Base-by-base conservation (phyloP, 2,329 filamentous ascomycete species). In the Kalaharituber pfeilii region DNA sequence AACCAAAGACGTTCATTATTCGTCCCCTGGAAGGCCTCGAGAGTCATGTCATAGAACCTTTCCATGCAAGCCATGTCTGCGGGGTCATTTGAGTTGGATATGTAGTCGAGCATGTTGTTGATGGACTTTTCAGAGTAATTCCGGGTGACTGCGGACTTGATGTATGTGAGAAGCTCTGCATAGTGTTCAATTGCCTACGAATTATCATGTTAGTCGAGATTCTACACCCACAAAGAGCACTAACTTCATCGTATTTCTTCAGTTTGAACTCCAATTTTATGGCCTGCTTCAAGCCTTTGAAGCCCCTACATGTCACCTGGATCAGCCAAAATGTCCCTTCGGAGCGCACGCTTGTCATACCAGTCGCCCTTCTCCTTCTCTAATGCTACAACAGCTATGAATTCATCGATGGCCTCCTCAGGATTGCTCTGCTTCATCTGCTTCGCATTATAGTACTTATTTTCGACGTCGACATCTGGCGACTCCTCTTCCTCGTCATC, bases 361-460 rank as follows among this genome's bases (percentile, higher is more conserved):
- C 89, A 96, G 68, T 98, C 89, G 57, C 86, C 86, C 71, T 96
- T 98, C 67, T 94, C 86, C 53, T 80, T 71, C 69, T 98, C 89
- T 47, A 95, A 69, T 13, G 77, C 74, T 4, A 86, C 87, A 59
- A 98, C 82, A 28, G 80, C 84, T n/a, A 96, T 72, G 65, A 98
- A 98, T 67, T 96, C 89, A 30, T 81, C 79, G 54, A 98, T 84
- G 1, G 91, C 91, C 62, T 86, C 86, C 65, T 91, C 79, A 0
- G 89, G 87, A 55, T 88, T 86, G 59, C 82, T 81, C 44, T 75
- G 74, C 73, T 96, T 98, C 67, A 94, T 81, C 71, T 96, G 89
- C 71, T 98, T 98, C 44, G 91, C 91, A 70, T 95, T 96, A 76
- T 96, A 98, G 74, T 98, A 98, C 72, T 94, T 95, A 74, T 98